Percentiles rank a stretch among this genome's conserved stretches.
These are phyloP conservation scores for Metschnikowia colocasiae DNA, from an alignment of 805 yeast genomes.

Conservation along the genomic window DNA sequence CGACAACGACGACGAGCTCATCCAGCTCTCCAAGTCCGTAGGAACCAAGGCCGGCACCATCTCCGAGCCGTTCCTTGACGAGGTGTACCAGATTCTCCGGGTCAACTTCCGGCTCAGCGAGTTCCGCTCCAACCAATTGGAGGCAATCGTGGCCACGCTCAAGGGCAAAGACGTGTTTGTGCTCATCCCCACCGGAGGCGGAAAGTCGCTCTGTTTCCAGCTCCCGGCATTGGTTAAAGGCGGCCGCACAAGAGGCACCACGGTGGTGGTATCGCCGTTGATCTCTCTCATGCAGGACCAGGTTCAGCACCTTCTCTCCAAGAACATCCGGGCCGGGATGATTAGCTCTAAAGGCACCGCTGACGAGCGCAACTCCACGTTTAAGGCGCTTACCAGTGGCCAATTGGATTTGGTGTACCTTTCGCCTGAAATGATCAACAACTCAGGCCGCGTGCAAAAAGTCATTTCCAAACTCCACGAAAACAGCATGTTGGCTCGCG, in stretches of 20 bases:
- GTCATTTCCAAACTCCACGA: slow-evolving; percentile 58
- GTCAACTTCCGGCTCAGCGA: slow-evolving; percentile 57
- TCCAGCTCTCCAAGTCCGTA: slow-evolving; percentile 14
- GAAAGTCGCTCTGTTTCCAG: slow-evolving; percentile 93
- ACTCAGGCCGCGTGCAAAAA: slow-evolving; percentile 62
- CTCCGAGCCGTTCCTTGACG: slow-evolving; percentile 56
- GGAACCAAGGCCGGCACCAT: neutral
- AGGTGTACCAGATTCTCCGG: slow-evolving; percentile 55
- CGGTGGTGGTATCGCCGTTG: slow-evolving; percentile 90
- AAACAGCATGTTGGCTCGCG: slow-evolving; percentile 62
- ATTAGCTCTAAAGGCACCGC: slow-evolving; percentile 71
- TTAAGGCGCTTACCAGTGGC: slow-evolving; percentile 61
- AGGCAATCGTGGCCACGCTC: slow-evolving; percentile 76
- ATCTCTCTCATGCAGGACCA: slow-evolving; percentile 98
- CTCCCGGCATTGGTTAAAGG: slow-evolving; percentile 80
- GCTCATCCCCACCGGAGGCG: slow-evolving; percentile 98
- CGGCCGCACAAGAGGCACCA: slow-evolving; percentile 77
- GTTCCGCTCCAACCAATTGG: slow-evolving; percentile 81
- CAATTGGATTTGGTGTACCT: slow-evolving; percentile 73
- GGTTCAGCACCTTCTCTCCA: slow-evolving; percentile 69
- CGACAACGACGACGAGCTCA: slow-evolving; percentile 33
- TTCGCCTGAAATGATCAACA: slow-evolving; percentile 92
- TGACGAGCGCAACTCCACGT: slow-evolving; percentile 59
- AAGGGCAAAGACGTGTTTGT: slow-evolving; percentile 87
- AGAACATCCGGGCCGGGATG: slow-evolving; percentile 79